A percentile compares a stretch with the other conserved stretches of the same genome.
Conservation (phyloP, 2,329 filamentous ascomycete species). For the Fusarium veterinarium region DNA sequence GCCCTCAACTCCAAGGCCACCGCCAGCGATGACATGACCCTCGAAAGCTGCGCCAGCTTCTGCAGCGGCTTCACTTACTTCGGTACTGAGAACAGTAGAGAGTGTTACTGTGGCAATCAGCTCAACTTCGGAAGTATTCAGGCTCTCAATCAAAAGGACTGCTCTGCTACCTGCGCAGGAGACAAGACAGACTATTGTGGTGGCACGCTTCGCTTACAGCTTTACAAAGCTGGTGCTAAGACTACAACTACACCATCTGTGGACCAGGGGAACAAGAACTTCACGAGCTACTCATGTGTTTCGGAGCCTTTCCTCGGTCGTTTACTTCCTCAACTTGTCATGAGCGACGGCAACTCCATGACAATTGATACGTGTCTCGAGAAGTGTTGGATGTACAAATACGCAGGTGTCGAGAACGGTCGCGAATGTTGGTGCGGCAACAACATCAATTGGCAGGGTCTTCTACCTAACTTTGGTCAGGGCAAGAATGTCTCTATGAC, state of each 20-base stretch:
- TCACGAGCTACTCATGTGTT: constrained; percentile 52
- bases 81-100: constrained; percentile 51
- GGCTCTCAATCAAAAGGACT: constrained; percentile 48
- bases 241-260: constrained; percentile 38
- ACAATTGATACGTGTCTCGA: constrained; percentile 50
- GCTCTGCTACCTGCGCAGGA: constrained; percentile 49
- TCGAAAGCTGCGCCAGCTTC: constrained; percentile 49
- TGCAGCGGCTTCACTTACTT: constrained; percentile 49
- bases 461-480: constrained; percentile 23
- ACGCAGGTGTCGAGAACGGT: constrained; percentile 53
- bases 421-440: constrained; percentile 55
- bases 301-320: constrained; percentile 49
- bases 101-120: constrained; percentile 54
- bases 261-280: constrained; percentile 51
- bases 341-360: constrained; percentile 49
- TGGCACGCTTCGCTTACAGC: constrained; percentile 47
- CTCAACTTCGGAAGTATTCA: constrained; percentile 45
- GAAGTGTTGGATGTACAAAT: constrained; percentile 50
- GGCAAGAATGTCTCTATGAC: constrained; percentile 47
- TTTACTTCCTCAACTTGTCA: constrained; percentile 46
- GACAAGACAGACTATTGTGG: constrained; percentile 52
- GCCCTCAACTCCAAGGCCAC: constrained; percentile 47
- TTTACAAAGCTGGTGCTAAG: constrained; percentile 46
- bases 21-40: constrained; percentile 50
- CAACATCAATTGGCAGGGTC: constrained; percentile 44